These are phyloP conservation scores for Coemansia sp. DNA, from an alignment of 192 early-diverging fungal species.

Conservation along the genomic window DNA sequence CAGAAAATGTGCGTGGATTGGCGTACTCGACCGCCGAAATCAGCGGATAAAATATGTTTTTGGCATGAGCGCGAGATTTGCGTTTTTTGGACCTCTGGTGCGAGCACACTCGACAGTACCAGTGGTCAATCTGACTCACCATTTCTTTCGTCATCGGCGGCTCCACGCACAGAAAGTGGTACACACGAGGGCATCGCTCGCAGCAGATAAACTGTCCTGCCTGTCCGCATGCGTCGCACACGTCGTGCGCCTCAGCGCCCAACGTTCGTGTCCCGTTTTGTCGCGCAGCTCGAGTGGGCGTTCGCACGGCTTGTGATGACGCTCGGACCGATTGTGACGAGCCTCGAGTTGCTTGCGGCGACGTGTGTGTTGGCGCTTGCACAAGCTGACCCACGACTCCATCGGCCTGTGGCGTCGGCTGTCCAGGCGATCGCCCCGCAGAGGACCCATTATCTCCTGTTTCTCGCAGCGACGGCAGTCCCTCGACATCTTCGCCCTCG, in stretches of 20 bases:
- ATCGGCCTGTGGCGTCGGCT: not conserved
- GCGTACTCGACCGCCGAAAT: conserved; percentile 31
- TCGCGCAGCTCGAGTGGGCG: not conserved
- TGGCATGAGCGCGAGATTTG: conserved; percentile 44
- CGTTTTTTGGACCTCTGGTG: conserved; percentile 28
- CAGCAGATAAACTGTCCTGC: conserved; percentile 52
- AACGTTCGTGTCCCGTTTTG: conserved; percentile 9
- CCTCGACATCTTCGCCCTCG: conserved; percentile 25
- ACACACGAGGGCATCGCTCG: conserved; percentile 49
- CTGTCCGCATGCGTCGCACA: conserved; percentile 50
- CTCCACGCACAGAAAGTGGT: conserved; percentile 49
- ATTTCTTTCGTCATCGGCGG: conserved; percentile 44
- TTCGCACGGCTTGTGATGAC: not conserved
- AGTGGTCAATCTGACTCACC: conserved; percentile 38
- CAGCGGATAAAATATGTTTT: conserved; percentile 49
- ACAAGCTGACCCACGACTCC: not conserved
- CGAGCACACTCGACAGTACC: conserved; percentile 47
- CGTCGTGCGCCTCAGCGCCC: conserved; percentile 20
- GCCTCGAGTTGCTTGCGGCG: not conserved
- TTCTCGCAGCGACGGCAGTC: not conserved
- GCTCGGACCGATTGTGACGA: not conserved
- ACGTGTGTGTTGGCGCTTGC: not conserved
- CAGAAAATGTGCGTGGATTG: conserved; percentile 43
- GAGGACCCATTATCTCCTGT: not conserved
- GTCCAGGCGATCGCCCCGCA: not conserved